Evolutionary conservation across 78 protist species (phyloP).

Genomic region (Acrasis kona): DNA sequence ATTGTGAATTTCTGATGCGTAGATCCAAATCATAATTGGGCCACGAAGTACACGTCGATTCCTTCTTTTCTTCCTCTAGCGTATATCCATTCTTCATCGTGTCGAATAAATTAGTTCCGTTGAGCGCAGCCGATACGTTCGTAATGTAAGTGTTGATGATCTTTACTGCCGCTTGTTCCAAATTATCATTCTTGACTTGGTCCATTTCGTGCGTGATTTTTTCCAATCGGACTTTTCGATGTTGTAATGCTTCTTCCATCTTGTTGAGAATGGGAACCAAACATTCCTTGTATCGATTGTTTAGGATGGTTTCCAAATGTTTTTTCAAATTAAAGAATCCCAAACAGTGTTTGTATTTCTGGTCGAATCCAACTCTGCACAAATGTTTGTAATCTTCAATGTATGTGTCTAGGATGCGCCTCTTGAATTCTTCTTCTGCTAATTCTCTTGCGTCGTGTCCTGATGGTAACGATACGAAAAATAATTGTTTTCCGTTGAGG

Average conservation of each 20-base stretch:
- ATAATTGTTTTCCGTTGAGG: conserved; percentile 27
- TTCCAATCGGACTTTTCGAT: conserved; percentile 21
- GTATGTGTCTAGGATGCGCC: conserved; percentile 33
- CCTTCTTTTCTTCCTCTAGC: conserved; percentile 23
- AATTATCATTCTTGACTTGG: not conserved
- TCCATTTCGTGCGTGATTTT: conserved; percentile 32
- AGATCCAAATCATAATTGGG: conserved; percentile 32
- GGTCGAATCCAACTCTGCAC: not conserved
- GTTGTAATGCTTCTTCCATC: not conserved
- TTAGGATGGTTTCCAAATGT: not conserved
- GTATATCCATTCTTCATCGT: conserved; percentile 54
- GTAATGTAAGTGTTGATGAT: not conserved
- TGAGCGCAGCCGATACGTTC: not conserved
- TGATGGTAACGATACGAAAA: conserved; percentile 45
- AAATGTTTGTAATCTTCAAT: conserved; percentile 45
- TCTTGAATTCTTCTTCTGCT: conserved; percentile 23
- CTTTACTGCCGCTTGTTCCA: not conserved
- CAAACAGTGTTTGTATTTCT: not conserved
- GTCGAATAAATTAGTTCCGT: conserved; percentile 37
- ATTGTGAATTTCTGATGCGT: conserved; percentile 33
- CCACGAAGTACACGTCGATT: conserved; percentile 36
- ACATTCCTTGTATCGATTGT: not conserved
- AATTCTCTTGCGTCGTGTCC: conserved; percentile 24
- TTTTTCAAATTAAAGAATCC: not conserved
- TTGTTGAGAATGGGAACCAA: conserved; percentile 1